These are phyloP conservation scores for Globisporangium camurandrum DNA, from an alignment of 352 stramenopile genomes.

Conservation along the genomic window DNA sequence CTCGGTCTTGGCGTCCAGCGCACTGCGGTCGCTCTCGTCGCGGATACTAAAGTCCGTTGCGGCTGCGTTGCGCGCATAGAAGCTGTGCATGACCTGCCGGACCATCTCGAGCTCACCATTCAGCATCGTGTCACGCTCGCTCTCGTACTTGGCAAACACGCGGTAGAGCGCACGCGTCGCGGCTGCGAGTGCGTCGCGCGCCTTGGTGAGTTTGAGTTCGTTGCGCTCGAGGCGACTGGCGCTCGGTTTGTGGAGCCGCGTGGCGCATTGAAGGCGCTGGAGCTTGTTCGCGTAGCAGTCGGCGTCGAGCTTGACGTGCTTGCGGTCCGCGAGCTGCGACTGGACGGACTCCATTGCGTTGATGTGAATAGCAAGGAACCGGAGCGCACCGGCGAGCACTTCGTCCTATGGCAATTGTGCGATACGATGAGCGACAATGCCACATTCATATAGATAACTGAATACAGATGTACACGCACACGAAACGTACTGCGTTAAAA, in stretches of 20 bases:
- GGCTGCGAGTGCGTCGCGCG: slow-evolving; percentile 32
- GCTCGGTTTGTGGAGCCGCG: slow-evolving; percentile 10
- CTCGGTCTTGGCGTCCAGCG: slow-evolving; percentile 29
- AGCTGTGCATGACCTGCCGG: slow-evolving; percentile 71
- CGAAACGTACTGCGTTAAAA: slow-evolving; percentile 44
- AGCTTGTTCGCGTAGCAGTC: slow-evolving; percentile 63
- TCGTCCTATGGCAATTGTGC: slow-evolving; percentile 28
- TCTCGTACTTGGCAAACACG: slow-evolving; percentile 74
- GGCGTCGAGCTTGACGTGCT: slow-evolving; percentile 62
- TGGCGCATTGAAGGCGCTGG: slow-evolving; percentile 19
- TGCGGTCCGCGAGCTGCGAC: slow-evolving; percentile 62
- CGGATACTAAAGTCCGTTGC: slow-evolving; percentile 58
- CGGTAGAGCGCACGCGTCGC: slow-evolving; percentile 64
- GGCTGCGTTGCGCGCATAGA: slow-evolving; percentile 67
- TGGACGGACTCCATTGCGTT: slow-evolving; percentile 69
- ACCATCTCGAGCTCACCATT: slow-evolving; percentile 78
- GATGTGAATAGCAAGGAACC: slow-evolving; percentile 69
- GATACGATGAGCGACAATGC: not conserved
- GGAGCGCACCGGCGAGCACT: slow-evolving; percentile 44
- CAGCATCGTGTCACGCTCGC: slow-evolving; percentile 64
- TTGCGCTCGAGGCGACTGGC: slow-evolving; percentile 39
- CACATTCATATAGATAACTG: not conserved
- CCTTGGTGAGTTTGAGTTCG: slow-evolving; percentile 39
- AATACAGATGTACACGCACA: not conserved
- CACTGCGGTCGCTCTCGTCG: slow-evolving; percentile 40